phyloP scores from a whole-genome alignment of 495 filamentous ascomycete genomes.

The Ascobolus immersus region DNA sequence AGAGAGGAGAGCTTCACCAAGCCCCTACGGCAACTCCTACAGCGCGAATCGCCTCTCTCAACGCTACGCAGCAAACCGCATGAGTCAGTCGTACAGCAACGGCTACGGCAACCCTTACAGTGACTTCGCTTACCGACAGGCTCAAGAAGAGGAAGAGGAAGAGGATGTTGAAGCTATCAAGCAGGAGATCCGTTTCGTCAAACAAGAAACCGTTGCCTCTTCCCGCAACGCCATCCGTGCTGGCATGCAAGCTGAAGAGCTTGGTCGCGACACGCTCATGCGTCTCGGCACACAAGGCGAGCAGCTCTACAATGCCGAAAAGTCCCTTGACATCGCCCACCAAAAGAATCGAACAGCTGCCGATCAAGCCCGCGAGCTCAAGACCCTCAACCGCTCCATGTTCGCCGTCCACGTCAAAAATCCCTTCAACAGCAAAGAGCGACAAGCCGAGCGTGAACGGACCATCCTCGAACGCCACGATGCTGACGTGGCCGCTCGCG shows the following conservation, averaged over 20 bases:
- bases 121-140: too few species aligned
- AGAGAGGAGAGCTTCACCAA: too few species aligned
- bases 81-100: slow-evolving; percentile 1
- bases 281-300: slow-evolving; percentile 52
- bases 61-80: too few species aligned
- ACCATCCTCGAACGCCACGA: slow-evolving; percentile 37
- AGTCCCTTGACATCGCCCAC: slow-evolving; percentile 41
- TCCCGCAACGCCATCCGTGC: slow-evolving; percentile 42
- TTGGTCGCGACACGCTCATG: slow-evolving; percentile 39
- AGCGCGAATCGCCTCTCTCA: too few species aligned
- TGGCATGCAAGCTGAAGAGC: slow-evolving; percentile 43
- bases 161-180: slow-evolving; percentile 43
- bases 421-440: slow-evolving; percentile 37
- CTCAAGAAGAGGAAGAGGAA: slow-evolving; percentile 30
- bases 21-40: too few species aligned
- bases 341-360: slow-evolving; percentile 46
- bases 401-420: slow-evolving; percentile 54
- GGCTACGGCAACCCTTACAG: neutral
- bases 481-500: slow-evolving; percentile 37
- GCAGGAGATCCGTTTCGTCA: slow-evolving; percentile 47
- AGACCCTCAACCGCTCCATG: slow-evolving; percentile 57
- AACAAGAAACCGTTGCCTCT: slow-evolving; percentile 46
- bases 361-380: slow-evolving; percentile 49
- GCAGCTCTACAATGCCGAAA: slow-evolving; percentile 50
- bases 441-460: slow-evolving; percentile 32